Evolutionary conservation across 805 yeast species (phyloP), one percentile per base, ranked within the genome.

Genomic region (Sugiyamaella qingdaonensis): DNA sequence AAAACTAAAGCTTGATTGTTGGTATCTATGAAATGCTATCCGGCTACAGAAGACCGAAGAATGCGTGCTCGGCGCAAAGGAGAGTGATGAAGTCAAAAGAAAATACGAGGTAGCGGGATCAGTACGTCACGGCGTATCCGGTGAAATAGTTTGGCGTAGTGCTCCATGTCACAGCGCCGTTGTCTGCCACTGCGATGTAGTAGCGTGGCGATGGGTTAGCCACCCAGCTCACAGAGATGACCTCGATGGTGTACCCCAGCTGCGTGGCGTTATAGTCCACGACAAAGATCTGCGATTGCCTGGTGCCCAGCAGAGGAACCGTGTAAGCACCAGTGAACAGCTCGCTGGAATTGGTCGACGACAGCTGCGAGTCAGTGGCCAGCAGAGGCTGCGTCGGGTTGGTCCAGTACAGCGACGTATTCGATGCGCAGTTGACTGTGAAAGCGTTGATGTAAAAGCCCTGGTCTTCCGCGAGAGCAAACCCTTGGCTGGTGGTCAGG

Each of bases 121-220:
- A 44, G 44, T 49, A 49, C 14, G 53, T 49, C 19, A 49, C 53
- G 5, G 53, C 53, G 35, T 49, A 49, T 14, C 32, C 33, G 48
- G 31, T 42, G 27, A 49, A 49, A 39, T 43, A 34, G 10, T 18
- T 43, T 9, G 53, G 53, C 8, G 48, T 49, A 16, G 53, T 32
- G 21, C 48, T 43, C 53, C 53, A 49, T 33, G 53, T 49, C 21
- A 44, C 53, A 4, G 48, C 53, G 14, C 53, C 53, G 16, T 27
- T 44, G 31, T 29, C 35, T 4, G 53, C 41, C 16, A 49, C 53
- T 11, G 53, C 35, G 10, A 49, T 18, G 43, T 49, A 49, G 33
- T 16, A 18, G 18, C 21, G 16, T 16, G 52, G 52, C 18, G 52
- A 24, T 7, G 34, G n/a, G 7, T 37, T 24, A 2, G 32, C 24